phyloP scores from a whole-genome alignment of 108 stramenopile species.

The Nitzschia palea region DNA sequence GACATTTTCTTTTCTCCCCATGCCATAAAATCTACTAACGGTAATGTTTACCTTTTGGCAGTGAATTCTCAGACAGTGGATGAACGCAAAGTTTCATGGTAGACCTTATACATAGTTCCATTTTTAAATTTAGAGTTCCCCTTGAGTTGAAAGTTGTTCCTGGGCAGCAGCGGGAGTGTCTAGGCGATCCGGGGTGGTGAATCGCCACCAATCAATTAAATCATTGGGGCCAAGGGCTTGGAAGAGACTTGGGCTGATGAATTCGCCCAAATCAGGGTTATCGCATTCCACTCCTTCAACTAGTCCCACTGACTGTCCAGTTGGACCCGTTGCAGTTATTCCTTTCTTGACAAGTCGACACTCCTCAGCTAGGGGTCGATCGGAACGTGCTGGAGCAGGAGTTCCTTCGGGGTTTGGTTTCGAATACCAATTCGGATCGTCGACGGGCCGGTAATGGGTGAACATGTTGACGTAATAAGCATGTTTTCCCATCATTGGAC shows the following conservation, averaged over 20 bases:
- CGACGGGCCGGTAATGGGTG: constrained; percentile 87
- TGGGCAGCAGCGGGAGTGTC: background rate
- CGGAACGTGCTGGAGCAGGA: constrained; percentile 60
- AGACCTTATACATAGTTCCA: too few relatives aligned
- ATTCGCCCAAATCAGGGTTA: constrained; percentile 53
- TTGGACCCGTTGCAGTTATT: constrained; percentile 15
- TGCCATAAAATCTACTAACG: too few relatives aligned
- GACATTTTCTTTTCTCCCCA: too few relatives aligned
- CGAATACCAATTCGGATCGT: constrained; percentile 34
- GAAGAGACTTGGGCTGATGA: constrained; percentile 56
- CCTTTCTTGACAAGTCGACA: constrained; percentile 53
- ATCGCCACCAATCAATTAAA: constrained; percentile 63
- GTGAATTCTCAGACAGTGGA: too few relatives aligned
- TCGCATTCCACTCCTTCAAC: constrained; percentile 69
- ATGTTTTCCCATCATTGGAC: constrained; percentile 49
- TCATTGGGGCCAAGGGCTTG: constrained; percentile 53
- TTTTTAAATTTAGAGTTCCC: constrained; percentile 5
- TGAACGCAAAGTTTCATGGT: too few relatives aligned
- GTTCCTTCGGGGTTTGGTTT: constrained; percentile 57
- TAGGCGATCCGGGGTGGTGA: constrained; percentile 36
- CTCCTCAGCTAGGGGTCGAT: constrained; percentile 35
- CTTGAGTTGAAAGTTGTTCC: background rate
- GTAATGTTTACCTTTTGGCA: too few relatives aligned
- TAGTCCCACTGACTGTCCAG: constrained; percentile 29
- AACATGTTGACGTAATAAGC: constrained; percentile 82